Base-by-base conservation (phyloP, 1,284 basidiomycete genomes). In the Marasmius fiardii region DNA sequence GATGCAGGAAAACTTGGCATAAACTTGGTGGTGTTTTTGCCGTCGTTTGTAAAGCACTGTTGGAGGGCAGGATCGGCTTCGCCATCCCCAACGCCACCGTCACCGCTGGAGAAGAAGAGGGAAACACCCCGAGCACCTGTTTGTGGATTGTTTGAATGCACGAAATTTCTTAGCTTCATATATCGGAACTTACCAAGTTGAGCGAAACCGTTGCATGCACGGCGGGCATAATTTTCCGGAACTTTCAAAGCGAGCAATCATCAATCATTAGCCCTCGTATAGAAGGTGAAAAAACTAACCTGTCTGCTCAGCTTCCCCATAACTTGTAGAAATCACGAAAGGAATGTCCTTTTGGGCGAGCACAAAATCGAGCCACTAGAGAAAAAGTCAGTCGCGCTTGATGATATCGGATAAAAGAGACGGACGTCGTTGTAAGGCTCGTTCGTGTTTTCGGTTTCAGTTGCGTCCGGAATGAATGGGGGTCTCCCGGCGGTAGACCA, bases 231-330 rank as follows among this genome's bases (percentile, higher is more conserved):
- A 26, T 66, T 73, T 50, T 71, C 57, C 2, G 89, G 89, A 6
- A 88, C 86, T 83, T 52, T 6, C 43, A 23, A 53, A 56, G 20
- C 10, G 10, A 10, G 5, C 10, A 26, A 43, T 34, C 48, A 21
- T 53, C 54, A 18, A 41, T 44, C 53, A n/a, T 31, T n/a, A 16
- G 14, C 18, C n/a, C 35, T 33, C 45, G 8, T 34, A 51, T 35
- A 33, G 47, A 23, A 21, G 28, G 34, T 10, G 3, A 28, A 23
- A 44, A 14, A n/a, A 39, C 67, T 37, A 53, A 81, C 82, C 81
- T 24, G 83, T 85, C 64, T 87, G 83, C 55, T 88, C 86, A 58
- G 84, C 72, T 58, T 91, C 88, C 8, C 79, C 86, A 63, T 91
- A 86, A 59, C 78, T 81, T 0, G 83, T 86, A 24, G 83, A 82